Conservation (phyloP, 2,329 filamentous ascomycete species). For the Fusarium denticulatum region DNA sequence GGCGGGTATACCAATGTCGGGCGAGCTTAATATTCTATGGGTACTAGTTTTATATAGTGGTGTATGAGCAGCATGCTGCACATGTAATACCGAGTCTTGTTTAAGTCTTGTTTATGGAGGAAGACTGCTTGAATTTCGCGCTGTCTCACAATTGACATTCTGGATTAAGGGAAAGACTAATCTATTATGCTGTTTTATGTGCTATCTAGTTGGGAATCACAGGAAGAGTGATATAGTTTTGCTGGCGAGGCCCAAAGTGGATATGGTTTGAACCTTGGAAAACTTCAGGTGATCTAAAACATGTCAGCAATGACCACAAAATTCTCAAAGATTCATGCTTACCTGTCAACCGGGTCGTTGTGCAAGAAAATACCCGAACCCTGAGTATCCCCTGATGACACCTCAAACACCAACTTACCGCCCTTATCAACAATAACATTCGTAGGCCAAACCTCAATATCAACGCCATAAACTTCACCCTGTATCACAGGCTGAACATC, state of each 20-base stretch:
- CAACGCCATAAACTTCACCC: constrained; percentile 66
- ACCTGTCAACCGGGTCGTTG: constrained; percentile 59
- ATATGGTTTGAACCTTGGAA: constrained; percentile 61
- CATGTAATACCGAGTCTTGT: not conserved
- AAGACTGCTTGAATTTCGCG: not conserved
- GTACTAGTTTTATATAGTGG: not conserved
- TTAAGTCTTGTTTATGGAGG: too few relatives aligned
- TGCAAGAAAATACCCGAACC: constrained; percentile 68
- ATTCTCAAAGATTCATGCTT: constrained; percentile 1
- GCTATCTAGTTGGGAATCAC: constrained; percentile 54
- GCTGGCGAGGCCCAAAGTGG: constrained; percentile 58
- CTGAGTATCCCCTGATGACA: constrained; percentile 67
- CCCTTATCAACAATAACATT: constrained; percentile 63
- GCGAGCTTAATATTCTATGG: constrained; percentile 3
- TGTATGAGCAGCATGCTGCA: not conserved
- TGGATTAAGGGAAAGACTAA: fast-evolving
- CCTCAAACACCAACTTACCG: constrained; percentile 64
- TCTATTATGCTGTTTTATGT: not conserved
- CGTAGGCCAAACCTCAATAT: constrained; percentile 73
- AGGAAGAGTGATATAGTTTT: constrained; percentile 64
- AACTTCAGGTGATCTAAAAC: constrained; percentile 36
- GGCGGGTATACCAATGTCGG: not conserved
- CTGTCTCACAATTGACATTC: not conserved
- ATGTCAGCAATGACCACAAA: not conserved
- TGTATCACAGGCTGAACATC: constrained; percentile 65